Evolutionary conservation across 495 filamentous ascomycete species (phyloP), one percentile per base, ranked within the genome.

Genomic region (Neurospora pannonica): DNA sequence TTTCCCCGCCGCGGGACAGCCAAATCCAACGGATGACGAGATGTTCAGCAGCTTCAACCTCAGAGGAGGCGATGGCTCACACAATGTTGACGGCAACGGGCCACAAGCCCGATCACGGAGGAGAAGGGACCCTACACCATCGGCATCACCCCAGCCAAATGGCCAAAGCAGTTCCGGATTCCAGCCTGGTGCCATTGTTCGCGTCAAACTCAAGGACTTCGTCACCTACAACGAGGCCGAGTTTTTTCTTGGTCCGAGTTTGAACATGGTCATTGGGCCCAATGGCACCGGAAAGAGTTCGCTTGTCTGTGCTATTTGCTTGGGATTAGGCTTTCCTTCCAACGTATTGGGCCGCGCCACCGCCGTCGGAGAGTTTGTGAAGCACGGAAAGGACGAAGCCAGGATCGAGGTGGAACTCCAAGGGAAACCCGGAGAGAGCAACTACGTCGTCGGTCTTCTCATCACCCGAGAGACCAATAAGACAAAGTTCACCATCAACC

Each of bases 181-280:
- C 81, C 91, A 96, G 75, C 90, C 96, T 15, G 96, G 96, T 36
- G 92, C 95, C 28, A 97, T 99, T 77, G 90, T 97, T 19, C 89
- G 94, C 34, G 94, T 98, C 74, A 92, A 90, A 74, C 86, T 98
- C 38, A 85, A 83, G n/a, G 92, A 98, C 78, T 99, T 99, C 79
- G 94, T 99, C 37, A 99, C 97, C 0, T 99, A 98, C 81, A 94
- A 90, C 17, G 89, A 91, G 38, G 95, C 93, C 71, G 93, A 96
- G 76, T 97, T 98, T 82, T 89, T 89, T 70, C 94, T 93, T 5
- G 96, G 96, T 0, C 95, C 97, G 15, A 96, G 92, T 77, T 81
- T 99, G 77, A 99, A 99, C 80, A 98, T 99, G 97, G 90, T 99
- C 73, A 98, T 99, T 77, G 96, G 96, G 0, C 96, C 96, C 10